Evolutionary conservation across 2,329 filamentous ascomycete genomes (phyloP).

Genomic region (Penicillium nordicum): DNA sequence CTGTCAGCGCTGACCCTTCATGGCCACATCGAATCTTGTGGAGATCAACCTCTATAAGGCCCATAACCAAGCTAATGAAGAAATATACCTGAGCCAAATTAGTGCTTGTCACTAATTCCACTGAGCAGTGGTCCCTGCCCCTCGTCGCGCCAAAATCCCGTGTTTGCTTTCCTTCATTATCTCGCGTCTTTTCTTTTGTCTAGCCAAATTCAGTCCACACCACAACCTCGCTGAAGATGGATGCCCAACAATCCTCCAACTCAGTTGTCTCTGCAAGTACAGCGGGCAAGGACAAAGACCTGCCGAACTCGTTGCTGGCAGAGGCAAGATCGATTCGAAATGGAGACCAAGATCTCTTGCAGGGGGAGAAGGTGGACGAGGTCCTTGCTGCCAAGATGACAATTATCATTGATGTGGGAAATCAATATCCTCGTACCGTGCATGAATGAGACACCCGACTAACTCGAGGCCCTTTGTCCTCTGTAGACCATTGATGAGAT

Average conservation of each 20-base stretch:
- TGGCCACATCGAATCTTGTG: neutral
- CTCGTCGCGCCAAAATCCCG: neutral
- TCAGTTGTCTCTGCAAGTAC: neutral
- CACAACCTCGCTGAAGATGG: neutral
- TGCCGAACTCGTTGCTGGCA: neutral
- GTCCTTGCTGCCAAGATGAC: slow-evolving; percentile 41
- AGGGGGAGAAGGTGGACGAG: slow-evolving; percentile 32
- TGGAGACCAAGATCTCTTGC: slow-evolving; percentile 6
- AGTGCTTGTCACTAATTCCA: neutral
- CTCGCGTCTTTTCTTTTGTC: neutral
- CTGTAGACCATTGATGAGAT: slow-evolving; percentile 51
- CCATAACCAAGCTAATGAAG: neutral
- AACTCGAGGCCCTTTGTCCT: neutral
- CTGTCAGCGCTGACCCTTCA: neutral
- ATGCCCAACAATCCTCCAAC: neutral
- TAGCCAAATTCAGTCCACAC: no score
- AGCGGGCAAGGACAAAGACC: neutral
- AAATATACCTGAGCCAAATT: neutral
- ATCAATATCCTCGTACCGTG: neutral
- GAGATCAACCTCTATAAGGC: neutral
- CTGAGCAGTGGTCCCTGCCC: neutral
- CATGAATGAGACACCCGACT: neutral
- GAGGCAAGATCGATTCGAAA: neutral
- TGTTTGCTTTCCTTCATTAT: neutral
- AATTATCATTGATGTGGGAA: slow-evolving; percentile 33